These are phyloP conservation scores for Euphorbia celastroides DNA, from an alignment of 441 rosid genomes.

Conservation along the genomic window DNA sequence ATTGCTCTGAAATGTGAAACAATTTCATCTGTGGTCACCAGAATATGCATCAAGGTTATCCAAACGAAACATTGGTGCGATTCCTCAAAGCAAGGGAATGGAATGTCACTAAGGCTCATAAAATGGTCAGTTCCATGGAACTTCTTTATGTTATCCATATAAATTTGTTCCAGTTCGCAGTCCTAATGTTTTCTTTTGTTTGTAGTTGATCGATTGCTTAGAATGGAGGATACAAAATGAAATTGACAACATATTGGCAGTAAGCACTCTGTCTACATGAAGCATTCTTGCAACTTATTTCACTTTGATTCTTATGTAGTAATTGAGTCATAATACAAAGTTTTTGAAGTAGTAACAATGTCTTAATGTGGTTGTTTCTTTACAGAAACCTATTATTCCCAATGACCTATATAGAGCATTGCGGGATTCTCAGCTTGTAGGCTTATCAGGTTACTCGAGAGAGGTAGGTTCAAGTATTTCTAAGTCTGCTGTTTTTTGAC, in stretches of 20 bases:
- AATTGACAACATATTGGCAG: conserved; percentile 69
- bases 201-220: conserved; percentile 81
- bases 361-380: not conserved
- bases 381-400: conserved; percentile 82
- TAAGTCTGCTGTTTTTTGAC: not conserved
- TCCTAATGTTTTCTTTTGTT: not conserved
- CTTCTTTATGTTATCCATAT: not conserved
- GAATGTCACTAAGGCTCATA: conserved; percentile 74
- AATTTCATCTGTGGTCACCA: conserved; percentile 27
- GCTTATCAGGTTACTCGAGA: conserved; percentile 82
- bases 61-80: conserved; percentile 59
- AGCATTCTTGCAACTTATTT: not conserved
- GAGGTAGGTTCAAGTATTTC: conserved; percentile 46
- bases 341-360: not conserved
- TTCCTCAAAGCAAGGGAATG: conserved; percentile 94
- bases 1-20: too few relatives aligned
- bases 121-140: conserved; percentile 54
- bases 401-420: conserved; percentile 59
- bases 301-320: not conserved
- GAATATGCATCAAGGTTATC: conserved; percentile 77
- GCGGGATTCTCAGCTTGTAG: conserved; percentile 83
- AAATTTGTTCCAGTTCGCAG: not conserved
- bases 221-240: conserved; percentile 80
- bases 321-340: not conserved
- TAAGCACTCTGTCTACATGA: conserved; percentile 26